These are phyloP conservation scores for Clonostachys rosea DNA, from an alignment of 2,329 filamentous ascomycete species.

Conservation along the genomic window DNA sequence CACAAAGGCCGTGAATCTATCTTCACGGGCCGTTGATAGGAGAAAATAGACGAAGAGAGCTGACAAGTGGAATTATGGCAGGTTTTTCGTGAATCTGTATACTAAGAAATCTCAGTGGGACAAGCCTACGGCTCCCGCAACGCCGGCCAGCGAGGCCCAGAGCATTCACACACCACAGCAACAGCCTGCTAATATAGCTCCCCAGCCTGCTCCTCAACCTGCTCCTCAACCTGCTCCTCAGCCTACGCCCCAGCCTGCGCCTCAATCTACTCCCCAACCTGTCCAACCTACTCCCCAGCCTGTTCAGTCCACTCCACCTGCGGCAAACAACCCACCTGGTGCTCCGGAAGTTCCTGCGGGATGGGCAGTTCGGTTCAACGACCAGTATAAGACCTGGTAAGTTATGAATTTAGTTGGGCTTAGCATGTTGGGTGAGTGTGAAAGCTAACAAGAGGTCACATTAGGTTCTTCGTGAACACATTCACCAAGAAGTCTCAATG, in stretches of 20 bases:
- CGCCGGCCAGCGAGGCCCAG: constrained; percentile 8
- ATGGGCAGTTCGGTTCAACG: constrained; percentile 83
- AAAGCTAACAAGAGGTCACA: neutral
- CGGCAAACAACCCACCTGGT: too few relatives aligned
- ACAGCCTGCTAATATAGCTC: too few relatives aligned
- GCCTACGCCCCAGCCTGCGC: too few relatives aligned
- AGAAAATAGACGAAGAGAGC: too few relatives aligned
- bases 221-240: too few relatives aligned
- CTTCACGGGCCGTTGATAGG: too few relatives aligned
- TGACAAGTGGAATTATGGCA: constrained; percentile 78
- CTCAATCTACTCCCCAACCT: too few relatives aligned
- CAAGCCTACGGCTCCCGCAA: constrained; percentile 64
- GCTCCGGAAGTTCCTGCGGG: constrained; percentile 58
- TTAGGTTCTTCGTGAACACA: constrained; percentile 86
- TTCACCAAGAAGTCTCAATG: constrained; percentile 87
- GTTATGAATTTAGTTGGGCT: constrained; percentile 5
- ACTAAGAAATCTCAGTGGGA: constrained; percentile 93
- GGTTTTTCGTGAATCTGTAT: constrained; percentile 87
- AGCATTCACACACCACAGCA: too few relatives aligned
- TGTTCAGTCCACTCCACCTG: too few relatives aligned
- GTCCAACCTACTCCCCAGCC: too few relatives aligned
- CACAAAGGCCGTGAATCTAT: too few relatives aligned
- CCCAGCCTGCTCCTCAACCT: too few relatives aligned
- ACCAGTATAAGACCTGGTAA: constrained; percentile 82
- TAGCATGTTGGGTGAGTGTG: neutral